Conservation (phyloP, 129 eudicot species). For the Heracleum sosnowskyi region DNA sequence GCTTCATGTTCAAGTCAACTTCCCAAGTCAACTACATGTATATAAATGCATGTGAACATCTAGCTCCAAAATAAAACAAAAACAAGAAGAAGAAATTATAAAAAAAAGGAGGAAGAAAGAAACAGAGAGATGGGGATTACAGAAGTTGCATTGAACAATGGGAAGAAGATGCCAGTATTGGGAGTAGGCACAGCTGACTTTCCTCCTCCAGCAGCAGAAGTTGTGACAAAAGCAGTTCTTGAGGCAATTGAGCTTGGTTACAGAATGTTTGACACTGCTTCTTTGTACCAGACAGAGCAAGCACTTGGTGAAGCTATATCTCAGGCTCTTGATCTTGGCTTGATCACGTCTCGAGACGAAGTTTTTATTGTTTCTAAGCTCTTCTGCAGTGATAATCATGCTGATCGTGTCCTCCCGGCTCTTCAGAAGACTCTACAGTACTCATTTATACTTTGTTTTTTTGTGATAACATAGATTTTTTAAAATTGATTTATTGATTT, state of each 20-base stretch:
- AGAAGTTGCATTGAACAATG: neutral
- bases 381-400: neutral
- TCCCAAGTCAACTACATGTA: too few relatives aligned
- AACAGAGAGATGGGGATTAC: neutral
- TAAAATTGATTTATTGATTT: neutral
- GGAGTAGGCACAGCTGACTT: slow-evolving; percentile 17
- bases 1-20: too few relatives aligned
- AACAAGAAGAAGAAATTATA: neutral
- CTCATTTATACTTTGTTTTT: neutral
- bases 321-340: slow-evolving; percentile 17
- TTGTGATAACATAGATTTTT: neutral
- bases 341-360: slow-evolving; percentile 4
- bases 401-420: slow-evolving; percentile 6
- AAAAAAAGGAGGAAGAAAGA: neutral
- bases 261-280: slow-evolving; percentile 28
- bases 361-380: neutral
- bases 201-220: slow-evolving; percentile 6
- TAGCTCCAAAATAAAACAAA: neutral
- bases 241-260: slow-evolving; percentile 20
- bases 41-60: too few relatives aligned
- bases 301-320: slow-evolving; percentile 24
- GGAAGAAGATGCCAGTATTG: slow-evolving; percentile 3
- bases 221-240: slow-evolving; percentile 1
- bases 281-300: slow-evolving; percentile 14
- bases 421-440: neutral